Conservation (phyloP, 2,329 filamentous ascomycete species). For the Monosporascus sp. region DNA sequence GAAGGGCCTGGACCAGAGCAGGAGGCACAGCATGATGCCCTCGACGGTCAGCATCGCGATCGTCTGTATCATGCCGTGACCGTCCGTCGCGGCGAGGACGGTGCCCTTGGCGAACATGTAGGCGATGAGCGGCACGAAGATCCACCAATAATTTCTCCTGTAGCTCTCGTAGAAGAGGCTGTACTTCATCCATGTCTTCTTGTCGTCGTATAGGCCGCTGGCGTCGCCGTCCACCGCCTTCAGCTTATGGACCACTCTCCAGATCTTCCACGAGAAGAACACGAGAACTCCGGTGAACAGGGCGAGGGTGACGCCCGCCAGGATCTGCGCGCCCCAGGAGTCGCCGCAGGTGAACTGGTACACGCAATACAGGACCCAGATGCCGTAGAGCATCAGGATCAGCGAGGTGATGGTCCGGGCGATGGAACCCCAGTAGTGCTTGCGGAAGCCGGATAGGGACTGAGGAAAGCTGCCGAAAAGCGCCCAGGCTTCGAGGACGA, state of each 20-base stretch:
- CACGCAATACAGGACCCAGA: constrained; percentile 94
- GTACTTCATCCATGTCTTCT: constrained; percentile 90
- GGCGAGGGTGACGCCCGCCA: constrained; percentile 75
- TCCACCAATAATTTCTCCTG: constrained; percentile 93
- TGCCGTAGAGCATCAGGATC: constrained; percentile 85
- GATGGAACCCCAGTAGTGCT: constrained; percentile 94
- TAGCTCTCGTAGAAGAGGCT: constrained; percentile 96
- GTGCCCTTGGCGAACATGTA: constrained; percentile 90
- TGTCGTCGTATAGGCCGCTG: constrained; percentile 75
- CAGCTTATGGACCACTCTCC: constrained; percentile 65
- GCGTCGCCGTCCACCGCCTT: constrained; percentile 72
- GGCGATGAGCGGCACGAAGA: constrained; percentile 82
- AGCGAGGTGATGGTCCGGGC: constrained; percentile 84
- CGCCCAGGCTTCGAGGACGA: constrained; percentile 85
- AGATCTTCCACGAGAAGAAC: constrained; percentile 84
- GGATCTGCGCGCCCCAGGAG: constrained; percentile 83
- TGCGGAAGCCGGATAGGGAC: constrained; percentile 75
- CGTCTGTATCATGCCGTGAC: constrained; percentile 77
- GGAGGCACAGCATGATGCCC: constrained; percentile 67
- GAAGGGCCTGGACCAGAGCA: constrained; percentile 83
- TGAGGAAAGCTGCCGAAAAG: constrained; percentile 84
- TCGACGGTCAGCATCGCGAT: constrained; percentile 78
- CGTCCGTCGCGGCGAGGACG: constrained; percentile 78
- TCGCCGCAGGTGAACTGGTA: constrained; percentile 93
- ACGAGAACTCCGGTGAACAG: constrained; percentile 76